phyloP scores from a whole-genome alignment of 1,284 basidiomycete genomes.

The Cutaneotrichosporon cyanovorans region DNA sequence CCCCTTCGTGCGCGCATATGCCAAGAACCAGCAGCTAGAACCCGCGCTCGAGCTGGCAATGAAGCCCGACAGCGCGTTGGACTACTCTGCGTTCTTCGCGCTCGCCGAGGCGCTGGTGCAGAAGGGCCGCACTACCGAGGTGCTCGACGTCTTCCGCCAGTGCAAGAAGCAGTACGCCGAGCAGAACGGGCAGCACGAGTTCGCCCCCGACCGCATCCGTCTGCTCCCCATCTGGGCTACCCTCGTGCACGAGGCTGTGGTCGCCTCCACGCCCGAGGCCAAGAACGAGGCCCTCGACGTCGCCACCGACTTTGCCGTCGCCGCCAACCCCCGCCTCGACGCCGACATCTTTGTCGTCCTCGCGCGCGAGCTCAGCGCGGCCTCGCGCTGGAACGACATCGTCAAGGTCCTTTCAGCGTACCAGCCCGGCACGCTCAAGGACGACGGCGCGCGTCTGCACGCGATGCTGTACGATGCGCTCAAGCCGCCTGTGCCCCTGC shows the following conservation, averaged over 20 bases:
- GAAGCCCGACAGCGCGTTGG: not conserved
- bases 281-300: slow-evolving; percentile 44
- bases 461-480: not conserved
- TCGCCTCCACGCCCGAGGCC: slow-evolving; percentile 38
- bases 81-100: not conserved
- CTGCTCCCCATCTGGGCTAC: not conserved
- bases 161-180: not conserved
- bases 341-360: slow-evolving; percentile 3
- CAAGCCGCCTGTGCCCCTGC: slow-evolving; percentile 10
- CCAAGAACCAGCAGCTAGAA: slow-evolving; percentile 54
- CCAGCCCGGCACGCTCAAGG: too few species aligned
- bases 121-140: slow-evolving; percentile 30
- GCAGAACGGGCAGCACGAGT: not conserved
- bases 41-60: slow-evolving; percentile 67
- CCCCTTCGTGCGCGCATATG: slow-evolving; percentile 61
- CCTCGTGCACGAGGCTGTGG: slow-evolving; percentile 29
- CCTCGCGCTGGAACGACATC: slow-evolving; percentile 9
- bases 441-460: not conserved
- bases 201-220: not conserved
- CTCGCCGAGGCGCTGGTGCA: slow-evolving; percentile 25
- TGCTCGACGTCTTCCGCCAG: slow-evolving; percentile 41
- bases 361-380: slow-evolving; percentile 10
- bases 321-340: slow-evolving; percentile 4
- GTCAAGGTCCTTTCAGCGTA: not conserved
- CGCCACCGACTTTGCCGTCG: slow-evolving; percentile 15